Conservation (phyloP, 441 rosid species). For the Melastoma candidum region DNA sequence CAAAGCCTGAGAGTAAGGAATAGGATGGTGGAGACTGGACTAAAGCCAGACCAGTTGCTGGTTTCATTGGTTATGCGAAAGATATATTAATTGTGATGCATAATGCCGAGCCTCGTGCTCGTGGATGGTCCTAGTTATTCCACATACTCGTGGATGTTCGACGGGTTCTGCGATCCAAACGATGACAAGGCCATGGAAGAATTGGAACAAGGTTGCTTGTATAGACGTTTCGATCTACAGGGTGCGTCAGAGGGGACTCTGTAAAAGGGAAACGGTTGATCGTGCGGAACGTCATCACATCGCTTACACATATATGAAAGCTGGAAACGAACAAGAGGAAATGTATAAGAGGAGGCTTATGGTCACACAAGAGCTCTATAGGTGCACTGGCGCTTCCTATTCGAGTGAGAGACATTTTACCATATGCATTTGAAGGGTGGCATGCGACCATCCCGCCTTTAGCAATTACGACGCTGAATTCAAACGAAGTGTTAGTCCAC, state of each 20-base stretch:
- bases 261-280: constrained; percentile 55
- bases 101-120: constrained; percentile 35
- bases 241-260: constrained; percentile 72
- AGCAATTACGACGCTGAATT: no score
- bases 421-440: constrained; percentile 45
- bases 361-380: constrained; percentile 58
- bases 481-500: no score
- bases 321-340: constrained; percentile 47
- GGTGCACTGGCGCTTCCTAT: constrained; percentile 50
- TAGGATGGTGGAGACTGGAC: constrained; percentile 72
- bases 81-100: constrained; percentile 62
- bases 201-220: constrained; percentile 44
- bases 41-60: constrained; percentile 55
- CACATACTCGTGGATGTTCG: constrained; percentile 76
- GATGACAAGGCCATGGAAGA: constrained; percentile 50
- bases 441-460: no score
- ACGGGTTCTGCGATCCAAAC: constrained; percentile 45
- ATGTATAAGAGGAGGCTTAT: constrained; percentile 74
- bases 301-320: constrained; percentile 74
- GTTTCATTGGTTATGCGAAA: constrained; percentile 61
- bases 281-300: constrained; percentile 39
- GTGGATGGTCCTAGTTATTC: constrained; percentile 49
- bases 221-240: constrained; percentile 61
- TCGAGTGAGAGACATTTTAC: constrained; percentile 34
- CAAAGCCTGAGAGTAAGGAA: constrained; percentile 67